These are phyloP conservation scores for Dryadomyces quercivorus DNA, from an alignment of 2,329 filamentous ascomycete species.

Conservation along the genomic window DNA sequence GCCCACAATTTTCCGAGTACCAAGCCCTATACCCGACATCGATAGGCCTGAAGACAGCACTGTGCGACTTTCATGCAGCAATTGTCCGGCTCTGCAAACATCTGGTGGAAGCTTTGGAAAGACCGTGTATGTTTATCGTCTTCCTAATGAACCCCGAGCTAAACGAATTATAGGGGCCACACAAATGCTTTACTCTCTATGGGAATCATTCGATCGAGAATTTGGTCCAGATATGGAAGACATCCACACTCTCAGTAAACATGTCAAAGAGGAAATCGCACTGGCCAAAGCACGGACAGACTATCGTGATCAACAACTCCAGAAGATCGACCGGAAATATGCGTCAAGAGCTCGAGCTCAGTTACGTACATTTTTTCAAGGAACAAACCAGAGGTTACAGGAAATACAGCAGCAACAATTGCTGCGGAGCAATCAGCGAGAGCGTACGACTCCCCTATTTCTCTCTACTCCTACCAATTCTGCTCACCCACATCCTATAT, in stretches of 20 bases:
- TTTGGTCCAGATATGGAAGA: not conserved
- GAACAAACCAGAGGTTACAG: not conserved
- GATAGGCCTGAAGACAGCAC: not conserved
- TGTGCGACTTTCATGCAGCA: not conserved
- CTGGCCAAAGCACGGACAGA: not conserved
- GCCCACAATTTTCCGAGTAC: not conserved
- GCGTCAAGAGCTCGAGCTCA: not conserved
- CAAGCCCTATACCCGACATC: not conserved
- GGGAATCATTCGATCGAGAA: not conserved
- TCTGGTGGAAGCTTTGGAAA: not conserved
- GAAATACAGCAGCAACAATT: not conserved
- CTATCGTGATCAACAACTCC: not conserved
- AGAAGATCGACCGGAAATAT: not conserved
- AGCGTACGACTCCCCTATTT: not conserved
- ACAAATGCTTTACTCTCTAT: not conserved
- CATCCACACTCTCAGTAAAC: not conserved
- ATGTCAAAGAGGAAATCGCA: not conserved
- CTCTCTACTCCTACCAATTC: not conserved
- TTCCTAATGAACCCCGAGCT: not conserved
- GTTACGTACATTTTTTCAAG: not conserved
- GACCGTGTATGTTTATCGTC: not conserved
- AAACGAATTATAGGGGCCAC: not conserved
- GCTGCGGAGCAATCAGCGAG: not conserved
- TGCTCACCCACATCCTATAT: not conserved
- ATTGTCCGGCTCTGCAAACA: not conserved